Conservation (phyloP, 331 rosid species). For the Prunus yedoensis region DNA sequence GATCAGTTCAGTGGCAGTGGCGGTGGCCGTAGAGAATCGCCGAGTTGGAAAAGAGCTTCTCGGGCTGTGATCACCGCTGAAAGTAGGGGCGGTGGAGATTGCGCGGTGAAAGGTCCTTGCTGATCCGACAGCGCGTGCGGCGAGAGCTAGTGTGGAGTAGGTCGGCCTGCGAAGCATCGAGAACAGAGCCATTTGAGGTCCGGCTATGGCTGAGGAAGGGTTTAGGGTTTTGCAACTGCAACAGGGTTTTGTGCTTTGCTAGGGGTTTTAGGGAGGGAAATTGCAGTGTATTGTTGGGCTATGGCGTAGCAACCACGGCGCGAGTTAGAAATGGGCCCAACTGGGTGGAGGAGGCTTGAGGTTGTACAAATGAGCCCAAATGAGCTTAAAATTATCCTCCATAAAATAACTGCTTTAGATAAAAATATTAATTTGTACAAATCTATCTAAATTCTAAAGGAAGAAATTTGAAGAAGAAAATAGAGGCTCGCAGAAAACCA, state of each 20-base stretch:
- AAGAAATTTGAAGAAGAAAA: no score
- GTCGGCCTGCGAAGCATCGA: constrained; percentile 63
- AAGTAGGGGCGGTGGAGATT: constrained; percentile 30
- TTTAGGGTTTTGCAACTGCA: constrained; percentile 18
- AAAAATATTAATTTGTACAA: no score
- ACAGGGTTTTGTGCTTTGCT: not conserved
- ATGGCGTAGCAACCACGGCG: no score
- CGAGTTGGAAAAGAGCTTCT: constrained; percentile 34
- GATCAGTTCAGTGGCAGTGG: constrained; percentile 29
- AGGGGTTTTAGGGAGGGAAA: not conserved
- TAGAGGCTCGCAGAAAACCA: no score
- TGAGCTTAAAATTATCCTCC: no score
- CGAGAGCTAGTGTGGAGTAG: constrained; percentile 41
- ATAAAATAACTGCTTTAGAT: no score
- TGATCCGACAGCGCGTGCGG: constrained; percentile 38
- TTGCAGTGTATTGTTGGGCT: not conserved
- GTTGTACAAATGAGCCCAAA: not conserved
- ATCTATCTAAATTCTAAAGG: no score
- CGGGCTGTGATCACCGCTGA: constrained; percentile 21
- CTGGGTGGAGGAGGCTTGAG: no score
- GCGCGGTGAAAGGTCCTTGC: constrained; percentile 49
- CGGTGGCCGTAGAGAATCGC: constrained; percentile 42
- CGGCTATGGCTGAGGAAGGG: not conserved
- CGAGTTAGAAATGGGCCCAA: no score
- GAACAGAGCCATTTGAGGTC: constrained; percentile 48